A percentile compares a stretch with the other conserved stretches of the same genome.
phyloP scores from a whole-genome alignment of 192 early-diverging fungal genomes.

The Mortierella hygrophila region DNA sequence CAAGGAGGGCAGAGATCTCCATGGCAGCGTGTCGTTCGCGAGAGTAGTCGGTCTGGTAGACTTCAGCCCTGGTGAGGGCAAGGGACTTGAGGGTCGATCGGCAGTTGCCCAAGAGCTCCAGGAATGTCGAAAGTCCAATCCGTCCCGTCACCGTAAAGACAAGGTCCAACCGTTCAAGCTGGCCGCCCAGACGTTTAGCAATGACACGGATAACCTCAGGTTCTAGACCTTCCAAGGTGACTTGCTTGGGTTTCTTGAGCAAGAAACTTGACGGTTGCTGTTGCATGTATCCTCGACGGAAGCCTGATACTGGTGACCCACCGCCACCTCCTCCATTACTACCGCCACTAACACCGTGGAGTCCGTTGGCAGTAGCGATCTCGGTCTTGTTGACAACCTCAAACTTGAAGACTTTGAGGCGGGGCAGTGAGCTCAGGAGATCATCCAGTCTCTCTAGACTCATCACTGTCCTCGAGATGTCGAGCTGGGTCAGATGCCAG shows the following conservation, averaged over 20 bases:
- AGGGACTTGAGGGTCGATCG: constrained; percentile 25
- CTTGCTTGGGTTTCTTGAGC: constrained; percentile 23
- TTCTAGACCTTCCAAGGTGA: constrained; percentile 32
- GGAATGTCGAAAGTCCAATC: constrained; percentile 21
- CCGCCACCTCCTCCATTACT: neutral
- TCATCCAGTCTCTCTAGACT: constrained; percentile 40
- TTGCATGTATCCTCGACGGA: constrained; percentile 25
- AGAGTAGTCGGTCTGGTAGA: constrained; percentile 18
- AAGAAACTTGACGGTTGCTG: constrained; percentile 18
- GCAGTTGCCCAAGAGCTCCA: constrained; percentile 37
- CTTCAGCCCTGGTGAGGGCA: constrained; percentile 29
- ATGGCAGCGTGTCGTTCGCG: constrained; percentile 15
- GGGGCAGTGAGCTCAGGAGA: constrained; percentile 30
- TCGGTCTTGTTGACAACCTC: constrained; percentile 41
- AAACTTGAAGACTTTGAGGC: constrained; percentile 47
- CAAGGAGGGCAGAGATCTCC: constrained; percentile 28
- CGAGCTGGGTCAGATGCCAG: constrained; percentile 22
- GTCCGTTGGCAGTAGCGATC: neutral
- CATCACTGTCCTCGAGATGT: constrained; percentile 47
- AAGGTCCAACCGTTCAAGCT: constrained; percentile 33
- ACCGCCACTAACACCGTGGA: neutral
- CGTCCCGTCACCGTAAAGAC: constrained; percentile 22
- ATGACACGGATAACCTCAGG: constrained; percentile 38
- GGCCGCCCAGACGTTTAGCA: constrained; percentile 18
- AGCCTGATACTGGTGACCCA: neutral